These are phyloP conservation scores for Starmerella riodocensis DNA, from an alignment of 805 yeast species.

Conservation along the genomic window DNA sequence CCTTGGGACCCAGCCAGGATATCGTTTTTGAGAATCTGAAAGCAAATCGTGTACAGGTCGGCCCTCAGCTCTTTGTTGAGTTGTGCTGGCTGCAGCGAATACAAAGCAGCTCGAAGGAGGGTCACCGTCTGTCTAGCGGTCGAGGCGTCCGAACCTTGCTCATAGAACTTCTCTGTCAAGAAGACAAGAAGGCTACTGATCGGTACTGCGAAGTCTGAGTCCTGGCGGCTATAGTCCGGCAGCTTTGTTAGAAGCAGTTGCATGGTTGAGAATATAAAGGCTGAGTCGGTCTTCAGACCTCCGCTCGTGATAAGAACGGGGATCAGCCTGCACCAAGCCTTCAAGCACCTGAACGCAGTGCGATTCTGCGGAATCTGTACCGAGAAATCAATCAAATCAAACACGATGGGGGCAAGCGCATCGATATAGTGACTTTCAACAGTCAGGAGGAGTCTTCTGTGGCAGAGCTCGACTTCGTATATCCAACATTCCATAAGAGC, in stretches of 20 bases:
- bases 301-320: slow-evolving; percentile 43
- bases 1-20: slow-evolving; percentile 19
- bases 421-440: slow-evolving; percentile 41
- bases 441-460: slow-evolving; percentile 36
- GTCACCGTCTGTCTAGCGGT: slow-evolving; percentile 35
- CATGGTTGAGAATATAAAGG: slow-evolving; percentile 62
- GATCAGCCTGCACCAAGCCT: slow-evolving; percentile 72
- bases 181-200: slow-evolving; percentile 63
- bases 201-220: slow-evolving; percentile 57
- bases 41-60: slow-evolving; percentile 63
- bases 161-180: slow-evolving; percentile 48
- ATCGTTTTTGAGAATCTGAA: slow-evolving; percentile 46
- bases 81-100: slow-evolving; percentile 58
- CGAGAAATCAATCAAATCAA: slow-evolving; percentile 27
- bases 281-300: slow-evolving; percentile 36
- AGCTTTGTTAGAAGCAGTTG: slow-evolving; percentile 66
- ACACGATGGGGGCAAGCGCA: slow-evolving; percentile 29
- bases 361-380: slow-evolving; percentile 36
- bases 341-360: slow-evolving; percentile 45
- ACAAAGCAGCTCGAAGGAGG: slow-evolving; percentile 58
- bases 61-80: slow-evolving; percentile 59
- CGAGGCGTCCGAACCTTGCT: slow-evolving; percentile 24
- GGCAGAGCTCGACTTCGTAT: slow-evolving; percentile 54
- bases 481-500: slow-evolving; percentile 52
- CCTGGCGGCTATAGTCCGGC: slow-evolving; percentile 56